Conservation (phyloP, 2,329 filamentous ascomycete species). For the Fusarium lateritium region DNA sequence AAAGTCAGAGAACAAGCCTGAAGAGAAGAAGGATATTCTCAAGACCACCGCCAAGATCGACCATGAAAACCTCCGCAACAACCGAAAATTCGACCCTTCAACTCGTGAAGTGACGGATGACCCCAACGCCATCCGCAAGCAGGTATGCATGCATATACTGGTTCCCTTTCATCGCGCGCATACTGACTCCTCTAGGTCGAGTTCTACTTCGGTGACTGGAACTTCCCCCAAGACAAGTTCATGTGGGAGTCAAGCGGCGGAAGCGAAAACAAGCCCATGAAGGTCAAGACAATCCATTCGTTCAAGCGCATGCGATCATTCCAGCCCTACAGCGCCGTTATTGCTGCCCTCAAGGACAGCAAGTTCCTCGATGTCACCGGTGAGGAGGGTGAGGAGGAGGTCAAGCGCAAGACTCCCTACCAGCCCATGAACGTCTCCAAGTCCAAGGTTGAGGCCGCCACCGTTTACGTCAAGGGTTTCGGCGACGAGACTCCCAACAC, state of each 20-base stretch:
- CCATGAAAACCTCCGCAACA: conserved; percentile 63
- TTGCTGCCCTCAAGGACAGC: conserved; percentile 86
- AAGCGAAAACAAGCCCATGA: conserved; percentile 83
- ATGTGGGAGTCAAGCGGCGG: conserved; percentile 85
- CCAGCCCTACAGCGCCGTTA: conserved; percentile 86
- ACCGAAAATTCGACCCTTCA: conserved; percentile 80
- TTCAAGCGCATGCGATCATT: conserved; percentile 99
- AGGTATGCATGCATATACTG: conserved; percentile 65
- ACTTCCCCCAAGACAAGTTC: conserved; percentile 90
- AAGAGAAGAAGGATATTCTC: conserved; percentile 55
- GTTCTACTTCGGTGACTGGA: conserved; percentile 95
- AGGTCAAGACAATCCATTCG: conserved; percentile 81
- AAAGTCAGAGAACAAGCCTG: conserved; percentile 42
- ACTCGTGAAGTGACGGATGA: conserved; percentile 80
- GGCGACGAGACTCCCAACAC: conserved; percentile 85
- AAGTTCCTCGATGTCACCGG: conserved; percentile 80
- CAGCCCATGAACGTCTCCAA: conserved; percentile 71
- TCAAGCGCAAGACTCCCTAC: conserved; percentile 83
- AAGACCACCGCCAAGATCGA: conserved; percentile 62
- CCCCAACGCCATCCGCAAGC: conserved; percentile 84
- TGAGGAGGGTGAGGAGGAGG: conserved; percentile 77
- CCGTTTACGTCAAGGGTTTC: conserved; percentile 95
- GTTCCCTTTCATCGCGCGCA: neutral
- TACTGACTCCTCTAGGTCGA: conserved; percentile 74
- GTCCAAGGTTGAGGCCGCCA: conserved; percentile 78